These are phyloP conservation scores for Haplosporangium sp. DNA, from an alignment of 371 early-diverging fungal genomes.

Conservation along the genomic window DNA sequence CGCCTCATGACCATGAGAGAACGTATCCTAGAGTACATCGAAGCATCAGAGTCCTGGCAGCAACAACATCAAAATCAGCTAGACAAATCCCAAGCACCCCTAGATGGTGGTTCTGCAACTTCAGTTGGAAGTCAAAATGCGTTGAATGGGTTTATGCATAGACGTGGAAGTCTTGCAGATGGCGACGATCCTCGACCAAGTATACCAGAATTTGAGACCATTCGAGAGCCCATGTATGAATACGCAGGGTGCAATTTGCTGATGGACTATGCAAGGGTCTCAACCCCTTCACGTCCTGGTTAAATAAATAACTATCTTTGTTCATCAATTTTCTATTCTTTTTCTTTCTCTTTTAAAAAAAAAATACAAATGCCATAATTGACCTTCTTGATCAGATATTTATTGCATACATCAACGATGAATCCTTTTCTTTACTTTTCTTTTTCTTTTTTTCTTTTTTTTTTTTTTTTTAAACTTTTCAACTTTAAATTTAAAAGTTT, in stretches of 20 bases:
- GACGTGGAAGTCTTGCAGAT: constrained; percentile 55
- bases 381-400: too few species aligned
- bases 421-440: background rate
- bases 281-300: constrained; percentile 72
- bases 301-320: constrained; percentile 17
- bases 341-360: background rate
- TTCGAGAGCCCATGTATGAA: constrained; percentile 71
- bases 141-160: constrained; percentile 2
- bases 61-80: constrained; percentile 57
- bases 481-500: constrained; percentile 40
- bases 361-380: too few species aligned
- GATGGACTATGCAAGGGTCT: constrained; percentile 76
- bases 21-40: constrained; percentile 73
- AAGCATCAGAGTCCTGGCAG: constrained; percentile 39
- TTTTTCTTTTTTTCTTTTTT: constrained; percentile 3
- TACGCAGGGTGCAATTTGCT: constrained; percentile 72
- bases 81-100: constrained; percentile 43
- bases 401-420: too few species aligned
- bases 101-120: constrained; percentile 26
- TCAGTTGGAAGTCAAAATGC: constrained; percentile 18
- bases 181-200: constrained; percentile 58
- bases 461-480: constrained; percentile 1
- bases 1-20: constrained; percentile 83
- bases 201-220: constrained; percentile 79
- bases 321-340: background rate